Evolutionary conservation across 2,329 filamentous ascomycete genomes (phyloP), one percentile per base, ranked within the genome.

Genomic region (Sclerotinia minor): DNA sequence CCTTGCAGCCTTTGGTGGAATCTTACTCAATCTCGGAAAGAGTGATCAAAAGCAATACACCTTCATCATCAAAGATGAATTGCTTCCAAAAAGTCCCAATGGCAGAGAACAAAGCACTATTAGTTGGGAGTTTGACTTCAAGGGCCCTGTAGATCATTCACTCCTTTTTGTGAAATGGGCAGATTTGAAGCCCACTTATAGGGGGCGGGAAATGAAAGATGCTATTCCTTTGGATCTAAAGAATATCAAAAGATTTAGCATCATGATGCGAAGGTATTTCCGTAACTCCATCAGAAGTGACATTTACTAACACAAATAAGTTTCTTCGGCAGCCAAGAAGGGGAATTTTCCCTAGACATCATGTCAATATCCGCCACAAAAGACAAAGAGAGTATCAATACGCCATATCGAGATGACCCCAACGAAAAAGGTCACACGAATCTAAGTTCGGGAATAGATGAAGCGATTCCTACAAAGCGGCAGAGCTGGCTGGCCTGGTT

Each of bases 201-300:
- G 92, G 4, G 92, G 92, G 0, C 85, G 83, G 73, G 82, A 87
- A 69, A 83, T 85, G 75, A 79, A 83, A 24, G 87, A 90, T 78
- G 85, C 85, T 0, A 77, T 81, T 67, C 81, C 84, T 6, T 76
- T 95, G 72, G 81, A 92, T 72, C 74, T 84, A 70, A 81, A 80
- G 59, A 80, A 81, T 54, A 81, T 95, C 50, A 89, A 85, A 78
- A 82, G 90, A 58, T 80, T 94, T 41, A 89, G 87, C 63, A 82
- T 95, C 69, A 94, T 95, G 92, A 90, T 91, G 83, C 81, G 92
- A 76, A 95, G 92, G 91, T 92, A 78, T 68, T 80, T 76, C 5
- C 11, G n/a, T 7, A 35, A 32, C 44, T 45, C 32, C 38, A 41
- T 19, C 19, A 64, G 32, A 41, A 60, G 60, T 55, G 44, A 52